Percentiles rank a stretch among this genome's conserved stretches.
phyloP scores from a whole-genome alignment of 495 filamentous ascomycete species.

The Letharia lupina region DNA sequence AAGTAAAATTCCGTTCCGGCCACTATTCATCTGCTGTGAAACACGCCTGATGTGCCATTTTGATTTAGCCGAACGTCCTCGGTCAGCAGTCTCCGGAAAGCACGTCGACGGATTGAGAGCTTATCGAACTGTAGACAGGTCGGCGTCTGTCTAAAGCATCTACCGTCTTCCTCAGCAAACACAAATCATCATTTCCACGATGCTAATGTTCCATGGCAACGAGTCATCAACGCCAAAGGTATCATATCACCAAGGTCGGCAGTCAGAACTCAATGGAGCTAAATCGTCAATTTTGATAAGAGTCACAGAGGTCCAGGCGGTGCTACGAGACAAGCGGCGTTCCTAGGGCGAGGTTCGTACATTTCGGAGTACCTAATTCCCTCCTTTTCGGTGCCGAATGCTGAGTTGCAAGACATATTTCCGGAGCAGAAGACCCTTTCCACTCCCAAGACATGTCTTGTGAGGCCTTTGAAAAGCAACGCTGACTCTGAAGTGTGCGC shows the following conservation, averaged over 20 bases:
- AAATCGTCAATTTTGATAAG: slow-evolving; percentile 15
- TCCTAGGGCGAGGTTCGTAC: slow-evolving; percentile 55
- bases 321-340: slow-evolving; percentile 58
- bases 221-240: slow-evolving; percentile 81
- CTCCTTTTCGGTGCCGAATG: too few relatives aligned
- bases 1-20: slow-evolving; percentile 28
- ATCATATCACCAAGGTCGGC: slow-evolving; percentile 71
- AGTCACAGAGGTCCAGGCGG: slow-evolving; percentile 54
- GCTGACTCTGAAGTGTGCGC: neutral
- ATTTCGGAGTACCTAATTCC: too few relatives aligned
- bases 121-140: slow-evolving; percentile 54
- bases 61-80: slow-evolving; percentile 33
- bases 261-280: slow-evolving; percentile 16
- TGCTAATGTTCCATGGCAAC: slow-evolving; percentile 85
- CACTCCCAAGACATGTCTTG: neutral
- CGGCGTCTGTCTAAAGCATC: slow-evolving; percentile 77
- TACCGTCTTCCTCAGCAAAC: slow-evolving; percentile 44
- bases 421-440: neutral
- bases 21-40: neutral
- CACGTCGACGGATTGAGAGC: neutral
- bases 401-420: neutral
- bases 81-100: slow-evolving; percentile 23
- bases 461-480: neutral
- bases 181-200: slow-evolving; percentile 49
- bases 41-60: slow-evolving; percentile 1